Base-by-base conservation (phyloP, 2,329 filamentous ascomycete species). In the Cladosporium phlei region DNA sequence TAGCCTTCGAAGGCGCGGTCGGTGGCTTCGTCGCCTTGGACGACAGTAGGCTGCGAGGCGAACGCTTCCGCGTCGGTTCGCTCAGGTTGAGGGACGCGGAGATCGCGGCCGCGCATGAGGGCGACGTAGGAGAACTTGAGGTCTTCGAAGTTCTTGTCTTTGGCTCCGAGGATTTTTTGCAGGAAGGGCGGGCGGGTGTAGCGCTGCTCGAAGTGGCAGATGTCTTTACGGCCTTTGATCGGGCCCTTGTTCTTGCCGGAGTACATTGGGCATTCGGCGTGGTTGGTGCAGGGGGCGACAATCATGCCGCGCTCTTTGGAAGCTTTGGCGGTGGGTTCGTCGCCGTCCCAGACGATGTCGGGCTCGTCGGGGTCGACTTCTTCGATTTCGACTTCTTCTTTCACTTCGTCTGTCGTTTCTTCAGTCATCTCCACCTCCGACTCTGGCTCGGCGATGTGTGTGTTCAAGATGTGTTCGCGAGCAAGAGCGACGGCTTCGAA, bases 401-500 rank as follows among this genome's bases (percentile, higher is more conserved):
- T n/a, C n/a, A n/a, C n/a, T 49, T 35, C 7, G 11, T 54, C 47
- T 29, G 17, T 44, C 24, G 72, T 66, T 9, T 66, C 59, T 8
- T 69, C 68, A 10, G 73, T 70, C 1, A n/a, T n/a, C n/a, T n/a
- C n/a, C n/a, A n/a, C n/a, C n/a, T n/a, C n/a, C n/a, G n/a, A n/a
- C n/a, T n/a, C n/a, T n/a, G 83, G 82, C 11, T 80, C 80, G 10
- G 81, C 69, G 47, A 95, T 85, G 62, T 87, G 83, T 34, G 85
- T 80, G 51, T 86, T 79, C 1, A 97, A 73, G 1, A 98, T 71
- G 50, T 86, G 80, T 32, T 89, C 78, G 39, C 93, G 82, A 5
- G 90, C 89, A 38, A 85, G 86, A 9, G 88, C 91, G 30, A 98
- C 80, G 11, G 88, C 86, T 64, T 97, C 93, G 55, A 98, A 98